phyloP scores from a whole-genome alignment of 2,329 filamentous ascomycete species.

The Diaporthe ampelina region DNA sequence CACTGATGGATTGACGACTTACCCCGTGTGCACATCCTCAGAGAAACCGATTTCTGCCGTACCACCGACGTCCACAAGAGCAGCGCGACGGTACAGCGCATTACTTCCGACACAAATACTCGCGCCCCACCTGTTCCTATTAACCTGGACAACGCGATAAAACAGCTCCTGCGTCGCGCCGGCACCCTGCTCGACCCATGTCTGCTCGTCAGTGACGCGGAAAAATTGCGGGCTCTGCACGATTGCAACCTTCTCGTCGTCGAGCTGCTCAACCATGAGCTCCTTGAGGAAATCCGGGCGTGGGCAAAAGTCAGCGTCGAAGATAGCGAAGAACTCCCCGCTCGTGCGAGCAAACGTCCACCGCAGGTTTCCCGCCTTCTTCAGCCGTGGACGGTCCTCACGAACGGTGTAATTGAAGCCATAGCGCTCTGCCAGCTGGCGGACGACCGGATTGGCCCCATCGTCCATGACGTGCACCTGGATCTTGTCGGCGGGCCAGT shows the following conservation, averaged over 20 bases:
- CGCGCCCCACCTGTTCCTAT: conserved; percentile 56
- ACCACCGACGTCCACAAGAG: conserved; percentile 56
- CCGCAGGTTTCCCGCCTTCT: conserved; percentile 59
- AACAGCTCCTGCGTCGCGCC: conserved; percentile 58
- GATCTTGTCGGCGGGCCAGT: conserved; percentile 54
- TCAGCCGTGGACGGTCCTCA: conserved; percentile 56
- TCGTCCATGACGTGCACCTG: conserved; percentile 57
- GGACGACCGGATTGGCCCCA: conserved; percentile 51
- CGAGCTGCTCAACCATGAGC: conserved; percentile 55
- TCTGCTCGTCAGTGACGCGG: conserved; percentile 54
- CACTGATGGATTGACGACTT: conserved; percentile 29
- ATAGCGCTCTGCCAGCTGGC: conserved; percentile 49
- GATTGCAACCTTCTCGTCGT: conserved; percentile 55
- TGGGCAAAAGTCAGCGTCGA: conserved; percentile 59
- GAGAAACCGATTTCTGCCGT: conserved; percentile 59
- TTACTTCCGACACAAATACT: conserved; percentile 59
- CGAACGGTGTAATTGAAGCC: conserved; percentile 57
- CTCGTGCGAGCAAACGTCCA: conserved; percentile 56
- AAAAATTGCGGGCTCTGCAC: conserved; percentile 60
- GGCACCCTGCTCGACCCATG: conserved; percentile 60
- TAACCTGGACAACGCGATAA: conserved; percentile 59
- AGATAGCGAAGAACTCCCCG: conserved; percentile 58
- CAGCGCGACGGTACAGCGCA: conserved; percentile 56
- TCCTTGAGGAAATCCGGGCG: conserved; percentile 56
- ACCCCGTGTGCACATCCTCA: conserved; percentile 60